Conservation (phyloP, 805 yeast species). For the Ogataea angusta region DNA sequence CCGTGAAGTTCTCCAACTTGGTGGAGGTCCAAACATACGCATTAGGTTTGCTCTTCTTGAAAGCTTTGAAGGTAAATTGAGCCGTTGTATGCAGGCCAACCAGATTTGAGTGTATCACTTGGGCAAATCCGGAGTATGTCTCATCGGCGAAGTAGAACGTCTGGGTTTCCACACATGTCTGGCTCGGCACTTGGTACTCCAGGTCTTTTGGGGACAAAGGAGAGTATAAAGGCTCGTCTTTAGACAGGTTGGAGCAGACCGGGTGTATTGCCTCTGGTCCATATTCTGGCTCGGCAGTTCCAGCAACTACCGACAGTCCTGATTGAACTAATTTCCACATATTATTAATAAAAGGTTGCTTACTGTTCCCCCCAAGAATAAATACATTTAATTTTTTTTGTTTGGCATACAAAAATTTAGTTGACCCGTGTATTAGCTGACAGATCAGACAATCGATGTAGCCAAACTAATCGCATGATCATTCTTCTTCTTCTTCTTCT, state of each 20-base stretch:
- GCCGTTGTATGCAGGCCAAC: constrained; percentile 87
- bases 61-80: constrained; percentile 87
- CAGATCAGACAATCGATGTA: constrained; percentile 2
- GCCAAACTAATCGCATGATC: constrained; percentile 3
- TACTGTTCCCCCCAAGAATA: constrained; percentile 6
- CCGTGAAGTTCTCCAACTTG: constrained; percentile 71
- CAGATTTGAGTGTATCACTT: constrained; percentile 88
- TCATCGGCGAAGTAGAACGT: constrained; percentile 76
- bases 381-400: neutral
- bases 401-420: constrained; percentile 6
- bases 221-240: constrained; percentile 55
- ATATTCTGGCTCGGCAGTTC: constrained; percentile 95
- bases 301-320: constrained; percentile 83
- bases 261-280: constrained; percentile 91
- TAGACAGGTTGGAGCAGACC: constrained; percentile 52
- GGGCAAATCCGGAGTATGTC: constrained; percentile 83
- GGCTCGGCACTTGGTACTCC: constrained; percentile 67
- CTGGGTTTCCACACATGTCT: constrained; percentile 93
- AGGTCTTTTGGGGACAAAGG: constrained; percentile 65
- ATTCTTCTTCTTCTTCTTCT: constrained; percentile 7
- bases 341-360: neutral
- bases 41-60: constrained; percentile 49
- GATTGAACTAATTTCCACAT: constrained; percentile 37
- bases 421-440: constrained; percentile 1
- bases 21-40: constrained; percentile 87